These are phyloP conservation scores for Aspergillus ochraceoroseus DNA, from an alignment of 2,329 filamentous ascomycete species.

Conservation along the genomic window DNA sequence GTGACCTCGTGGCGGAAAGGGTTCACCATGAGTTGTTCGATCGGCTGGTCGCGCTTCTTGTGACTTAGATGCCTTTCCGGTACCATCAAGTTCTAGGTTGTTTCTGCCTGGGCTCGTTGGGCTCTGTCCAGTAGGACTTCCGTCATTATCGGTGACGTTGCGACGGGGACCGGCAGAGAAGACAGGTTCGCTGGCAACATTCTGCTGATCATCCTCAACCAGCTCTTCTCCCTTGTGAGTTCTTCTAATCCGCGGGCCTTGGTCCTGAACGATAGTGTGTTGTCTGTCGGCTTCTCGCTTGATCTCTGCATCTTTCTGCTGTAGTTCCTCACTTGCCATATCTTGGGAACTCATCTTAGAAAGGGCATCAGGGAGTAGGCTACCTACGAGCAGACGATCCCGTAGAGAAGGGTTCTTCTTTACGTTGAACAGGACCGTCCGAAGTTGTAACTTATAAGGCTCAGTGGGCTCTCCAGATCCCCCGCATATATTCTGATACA, in stretches of 20 bases:
- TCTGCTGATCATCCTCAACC: constrained; percentile 65
- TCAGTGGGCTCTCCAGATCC: constrained; percentile 50
- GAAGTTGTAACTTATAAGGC: constrained; percentile 60
- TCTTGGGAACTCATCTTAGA: constrained; percentile 86
- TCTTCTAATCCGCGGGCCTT: constrained; percentile 72
- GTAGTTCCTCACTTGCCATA: constrained; percentile 85
- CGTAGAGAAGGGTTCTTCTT: constrained; percentile 81
- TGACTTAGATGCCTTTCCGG: constrained; percentile 19
- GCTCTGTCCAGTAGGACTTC: constrained; percentile 26
- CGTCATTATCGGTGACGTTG: constrained; percentile 34
- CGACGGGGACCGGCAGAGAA: constrained; percentile 47
- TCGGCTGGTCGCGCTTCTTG: constrained; percentile 43
- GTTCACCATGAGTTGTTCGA: constrained; percentile 65
- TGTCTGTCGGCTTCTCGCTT: constrained; percentile 55
- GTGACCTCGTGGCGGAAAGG: constrained; percentile 76
- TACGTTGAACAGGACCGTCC: constrained; percentile 76
- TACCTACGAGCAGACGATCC: constrained; percentile 66
- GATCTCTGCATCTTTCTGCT: constrained; percentile 56
- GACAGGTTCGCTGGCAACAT: constrained; percentile 45
- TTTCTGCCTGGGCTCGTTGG: constrained; percentile 27
- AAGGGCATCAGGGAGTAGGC: constrained; percentile 67
- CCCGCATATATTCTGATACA: constrained; percentile 51
- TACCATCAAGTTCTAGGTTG: constrained; percentile 22
- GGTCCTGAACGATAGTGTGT: constrained; percentile 72
- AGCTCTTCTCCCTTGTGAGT: constrained; percentile 96